Conservation (phyloP, 2,329 filamentous ascomycete genomes). For the Eutypa lata region DNA sequence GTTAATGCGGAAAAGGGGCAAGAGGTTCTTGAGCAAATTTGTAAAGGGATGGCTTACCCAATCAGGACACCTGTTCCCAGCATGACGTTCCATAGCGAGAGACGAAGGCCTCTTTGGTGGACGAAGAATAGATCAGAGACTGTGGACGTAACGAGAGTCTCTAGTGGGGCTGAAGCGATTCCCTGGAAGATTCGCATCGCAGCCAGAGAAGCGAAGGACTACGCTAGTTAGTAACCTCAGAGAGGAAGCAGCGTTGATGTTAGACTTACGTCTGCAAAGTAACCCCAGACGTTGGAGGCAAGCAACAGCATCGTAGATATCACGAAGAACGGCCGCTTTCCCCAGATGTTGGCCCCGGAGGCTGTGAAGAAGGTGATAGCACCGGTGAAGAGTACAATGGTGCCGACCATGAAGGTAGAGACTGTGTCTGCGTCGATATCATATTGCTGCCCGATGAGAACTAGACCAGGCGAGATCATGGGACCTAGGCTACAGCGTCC, state of each 20-base stretch:
- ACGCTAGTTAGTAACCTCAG: slow-evolving; percentile 1
- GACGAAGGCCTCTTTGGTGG: slow-evolving; percentile 18
- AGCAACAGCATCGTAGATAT: slow-evolving; percentile 18
- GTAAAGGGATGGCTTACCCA: slow-evolving; percentile 4
- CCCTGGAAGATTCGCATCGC: slow-evolving; percentile 23
- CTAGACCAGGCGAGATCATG: slow-evolving; percentile 20
- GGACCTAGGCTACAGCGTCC: slow-evolving; percentile 17
- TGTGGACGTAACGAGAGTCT: slow-evolving; percentile 21
- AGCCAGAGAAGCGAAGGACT: slow-evolving; percentile 20
- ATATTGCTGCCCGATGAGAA: slow-evolving; percentile 16
- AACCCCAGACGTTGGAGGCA: slow-evolving; percentile 20
- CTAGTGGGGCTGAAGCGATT: slow-evolving; percentile 18
- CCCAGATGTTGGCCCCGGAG: slow-evolving; percentile 21
- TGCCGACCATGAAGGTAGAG: slow-evolving; percentile 18
- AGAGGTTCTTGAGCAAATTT: too few species aligned
- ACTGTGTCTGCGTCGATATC: slow-evolving; percentile 14
- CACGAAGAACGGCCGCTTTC: slow-evolving; percentile 23
- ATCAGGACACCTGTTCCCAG: slow-evolving; percentile 17
- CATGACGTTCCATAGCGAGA: slow-evolving; percentile 21
- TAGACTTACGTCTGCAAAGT: slow-evolving; percentile 18
- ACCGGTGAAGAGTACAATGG: slow-evolving; percentile 21
- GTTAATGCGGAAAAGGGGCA: background rate
- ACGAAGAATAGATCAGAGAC: slow-evolving; percentile 23
- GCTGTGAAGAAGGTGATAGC: slow-evolving; percentile 19
- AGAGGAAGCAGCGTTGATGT: background rate